Evolutionary conservation across 2,329 filamentous ascomycete genomes (phyloP), one percentile per base, ranked within the genome.

Genomic region (Ramularia collo-cygni): DNA sequence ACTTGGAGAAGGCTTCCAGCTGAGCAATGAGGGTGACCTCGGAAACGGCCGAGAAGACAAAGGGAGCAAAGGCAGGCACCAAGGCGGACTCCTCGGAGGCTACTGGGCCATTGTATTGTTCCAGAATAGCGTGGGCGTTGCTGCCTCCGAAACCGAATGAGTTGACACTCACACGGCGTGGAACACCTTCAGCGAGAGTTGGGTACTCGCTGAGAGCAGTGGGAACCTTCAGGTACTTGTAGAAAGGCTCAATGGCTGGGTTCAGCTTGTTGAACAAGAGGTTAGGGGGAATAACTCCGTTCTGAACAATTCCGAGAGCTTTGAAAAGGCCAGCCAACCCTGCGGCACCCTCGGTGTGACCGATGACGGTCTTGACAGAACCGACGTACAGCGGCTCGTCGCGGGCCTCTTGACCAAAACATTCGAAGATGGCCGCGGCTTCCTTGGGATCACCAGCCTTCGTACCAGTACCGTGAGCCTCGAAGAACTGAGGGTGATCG

Each of bases 191-290:
- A n/a, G 32, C 13, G 3, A 15, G 10, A 8, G 17, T n/a, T 0
- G 60, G 61, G 3, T 58, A 60, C 13, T 54, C 56, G 5, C 55
- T 21, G 4, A 28, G 18, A 16, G 18, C 18, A 70, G 72, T 28
- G 9, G 32, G 32, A 4, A 35, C 16, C 15, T 21, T 4, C 15
- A 35, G 17, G 7, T 19, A 5, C 6, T 21, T 21, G 15, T 24
- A 24, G 21, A 34, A 38, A 13, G 42, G 28, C 3, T 19, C 41
- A 0, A 74, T 37, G 6, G 34, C 28, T 3, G 43, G 43, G 31
- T 45, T 50, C 8, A 41, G 18, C 10, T 41, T 35, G 16, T 47
- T 33, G 24, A 56, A 50, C 10, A 51, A 38, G 28, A 49, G 44
- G 12, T 55, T 48, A 2, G 43, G 37, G 6, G 47, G 48, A 9